Percentiles rank a stretch among this genome's conserved stretches.
Evolutionary conservation across 805 yeast genomes (phyloP).

Genomic region (Wickerhamiella nectarea): DNA sequence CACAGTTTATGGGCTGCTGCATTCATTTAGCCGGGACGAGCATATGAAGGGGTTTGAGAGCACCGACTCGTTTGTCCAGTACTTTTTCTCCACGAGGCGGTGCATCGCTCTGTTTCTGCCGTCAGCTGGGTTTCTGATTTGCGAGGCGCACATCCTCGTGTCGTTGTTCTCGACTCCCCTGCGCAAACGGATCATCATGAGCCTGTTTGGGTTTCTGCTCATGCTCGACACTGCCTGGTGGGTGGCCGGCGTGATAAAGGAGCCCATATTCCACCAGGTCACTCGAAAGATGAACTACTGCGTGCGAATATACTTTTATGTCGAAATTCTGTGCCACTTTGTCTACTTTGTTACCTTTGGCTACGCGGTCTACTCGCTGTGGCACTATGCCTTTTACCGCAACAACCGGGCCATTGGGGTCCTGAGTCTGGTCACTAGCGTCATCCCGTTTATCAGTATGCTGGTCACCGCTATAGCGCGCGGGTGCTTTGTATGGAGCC

Average conservation of each 20-base stretch:
- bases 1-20: neutral
- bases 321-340: neutral
- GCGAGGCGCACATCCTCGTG: conserved; percentile 2
- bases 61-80: neutral
- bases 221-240: conserved; percentile 5
- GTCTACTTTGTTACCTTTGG: neutral
- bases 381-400: neutral
- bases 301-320: neutral
- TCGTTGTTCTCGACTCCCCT: neutral
- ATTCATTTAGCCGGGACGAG: neutral
- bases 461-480: neutral
- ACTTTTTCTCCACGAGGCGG: neutral
- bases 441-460: neutral
- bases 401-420: conserved; percentile 1
- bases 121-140: neutral
- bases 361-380: neutral
- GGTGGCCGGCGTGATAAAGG: neutral
- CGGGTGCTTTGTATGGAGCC: conserved; percentile 4
- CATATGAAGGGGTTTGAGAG: conserved; percentile 5
- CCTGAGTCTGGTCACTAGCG: neutral
- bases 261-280: neutral
- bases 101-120: neutral
- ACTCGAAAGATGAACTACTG: neutral
- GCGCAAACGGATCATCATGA: neutral
- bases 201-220: neutral